A percentile compares a stretch with the other conserved stretches of the same genome.
Conservation (phyloP, 2,329 filamentous ascomycete genomes). For the Pseudogymnoascus sp. region DNA sequence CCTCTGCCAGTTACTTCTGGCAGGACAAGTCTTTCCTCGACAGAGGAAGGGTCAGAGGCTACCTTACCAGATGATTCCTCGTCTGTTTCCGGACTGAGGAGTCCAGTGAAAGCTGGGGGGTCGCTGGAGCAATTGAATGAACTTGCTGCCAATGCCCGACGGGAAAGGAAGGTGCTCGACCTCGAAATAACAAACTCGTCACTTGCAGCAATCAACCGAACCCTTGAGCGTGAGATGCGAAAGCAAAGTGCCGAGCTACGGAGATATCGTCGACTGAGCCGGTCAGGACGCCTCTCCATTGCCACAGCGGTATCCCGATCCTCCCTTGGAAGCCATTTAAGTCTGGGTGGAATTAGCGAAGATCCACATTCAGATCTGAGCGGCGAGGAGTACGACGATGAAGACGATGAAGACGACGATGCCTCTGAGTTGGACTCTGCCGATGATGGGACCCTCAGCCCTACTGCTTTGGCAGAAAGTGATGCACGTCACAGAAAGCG, state of each 20-base stretch:
- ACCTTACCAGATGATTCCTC: not conserved
- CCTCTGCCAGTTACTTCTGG: not conserved
- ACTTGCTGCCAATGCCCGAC: constrained; percentile 75
- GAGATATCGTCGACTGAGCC: constrained; percentile 75
- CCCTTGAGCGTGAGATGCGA: constrained; percentile 79
- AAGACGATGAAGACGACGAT: constrained; percentile 35
- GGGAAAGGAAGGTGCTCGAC: constrained; percentile 91
- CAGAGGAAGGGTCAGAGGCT: not conserved
- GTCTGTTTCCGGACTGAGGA: constrained; percentile 23
- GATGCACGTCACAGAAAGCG: constrained; percentile 51
- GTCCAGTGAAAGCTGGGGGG: constrained; percentile 48
- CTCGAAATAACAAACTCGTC: constrained; percentile 95
- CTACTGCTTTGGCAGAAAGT: constrained; percentile 33
- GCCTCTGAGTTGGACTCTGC: constrained; percentile 41
- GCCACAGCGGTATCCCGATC: constrained; percentile 41
- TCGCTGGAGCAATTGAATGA: constrained; percentile 59
- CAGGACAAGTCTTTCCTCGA: not conserved
- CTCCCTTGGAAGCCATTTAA: constrained; percentile 35
- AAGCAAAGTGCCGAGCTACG: constrained; percentile 86
- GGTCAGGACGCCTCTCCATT: constrained; percentile 65
- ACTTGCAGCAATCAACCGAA: constrained; percentile 87
- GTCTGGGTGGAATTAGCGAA: constrained; percentile 21
- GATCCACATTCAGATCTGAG: constrained; percentile 40
- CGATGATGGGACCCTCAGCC: constrained; percentile 29
- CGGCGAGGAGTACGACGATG: constrained; percentile 38